These are phyloP conservation scores for Dichotomopilus funicola DNA, from an alignment of 2,329 filamentous ascomycete genomes.

Conservation along the genomic window DNA sequence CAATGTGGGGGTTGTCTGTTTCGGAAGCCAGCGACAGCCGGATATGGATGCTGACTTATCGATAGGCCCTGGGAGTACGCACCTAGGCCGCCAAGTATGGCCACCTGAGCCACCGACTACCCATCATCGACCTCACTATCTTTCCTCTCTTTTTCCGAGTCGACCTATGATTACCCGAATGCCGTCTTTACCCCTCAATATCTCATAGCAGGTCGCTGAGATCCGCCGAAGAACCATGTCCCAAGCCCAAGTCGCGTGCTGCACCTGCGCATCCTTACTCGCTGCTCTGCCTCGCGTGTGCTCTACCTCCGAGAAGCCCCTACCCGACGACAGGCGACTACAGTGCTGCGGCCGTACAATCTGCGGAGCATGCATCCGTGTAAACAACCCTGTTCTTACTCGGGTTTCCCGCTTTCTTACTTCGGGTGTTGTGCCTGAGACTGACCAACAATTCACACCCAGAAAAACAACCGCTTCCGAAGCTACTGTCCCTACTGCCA, in stretches of 20 bases:
- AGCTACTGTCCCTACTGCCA: conserved; percentile 71
- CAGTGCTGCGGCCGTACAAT: conserved; percentile 66
- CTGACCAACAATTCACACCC: background rate
- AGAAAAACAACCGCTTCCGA: conserved; percentile 62
- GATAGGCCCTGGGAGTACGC: background rate
- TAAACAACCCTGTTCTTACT: conserved; percentile 8
- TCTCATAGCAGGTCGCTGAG: background rate
- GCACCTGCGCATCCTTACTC: conserved; percentile 62
- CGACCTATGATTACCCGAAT: background rate
- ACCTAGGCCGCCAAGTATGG: background rate
- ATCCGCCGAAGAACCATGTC: background rate
- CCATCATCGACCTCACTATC: too few relatives aligned
- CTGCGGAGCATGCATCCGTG: conserved; percentile 68
- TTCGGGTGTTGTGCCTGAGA: background rate
- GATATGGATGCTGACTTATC: background rate
- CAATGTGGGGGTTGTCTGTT: background rate
- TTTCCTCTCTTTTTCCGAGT: background rate
- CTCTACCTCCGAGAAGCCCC: conserved; percentile 53
- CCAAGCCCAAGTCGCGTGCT: conserved; percentile 46
- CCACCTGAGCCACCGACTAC: background rate
- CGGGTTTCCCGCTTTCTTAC: too few relatives aligned
- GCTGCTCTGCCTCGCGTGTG: conserved; percentile 43
- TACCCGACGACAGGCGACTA: conserved; percentile 53
- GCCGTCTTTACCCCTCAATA: background rate
- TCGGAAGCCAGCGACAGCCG: background rate